phyloP scores from a whole-genome alignment of 768 basidiomycete species.

The Lactarius pseudohatsudake region DNA sequence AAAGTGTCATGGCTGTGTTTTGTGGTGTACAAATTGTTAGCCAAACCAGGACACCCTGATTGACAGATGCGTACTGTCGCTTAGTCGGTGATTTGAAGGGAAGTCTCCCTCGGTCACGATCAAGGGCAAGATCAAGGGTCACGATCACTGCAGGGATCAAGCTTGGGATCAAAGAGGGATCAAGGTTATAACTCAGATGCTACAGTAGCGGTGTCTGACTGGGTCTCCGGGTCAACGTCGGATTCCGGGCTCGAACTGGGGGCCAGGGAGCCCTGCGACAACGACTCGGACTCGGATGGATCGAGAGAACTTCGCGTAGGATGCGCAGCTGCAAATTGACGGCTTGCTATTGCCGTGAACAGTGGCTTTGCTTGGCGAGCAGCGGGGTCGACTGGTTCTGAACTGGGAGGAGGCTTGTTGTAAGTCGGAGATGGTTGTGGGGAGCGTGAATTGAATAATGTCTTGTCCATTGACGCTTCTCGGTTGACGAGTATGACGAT shows the following conservation, averaged over 20 bases:
- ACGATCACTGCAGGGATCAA: too few relatives aligned
- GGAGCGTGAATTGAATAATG: neutral
- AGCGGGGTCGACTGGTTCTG: neutral
- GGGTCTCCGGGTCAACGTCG: neutral
- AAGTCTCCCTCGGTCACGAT: too few relatives aligned
- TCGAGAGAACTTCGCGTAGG: neutral
- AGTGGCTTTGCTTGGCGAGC: neutral
- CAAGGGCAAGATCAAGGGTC: too few relatives aligned
- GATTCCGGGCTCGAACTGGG: neutral
- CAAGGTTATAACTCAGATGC: too few relatives aligned
- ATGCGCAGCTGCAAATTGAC: neutral
- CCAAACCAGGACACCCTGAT: too few relatives aligned
- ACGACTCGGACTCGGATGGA: neutral
- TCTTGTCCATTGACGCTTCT: neutral
- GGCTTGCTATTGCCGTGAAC: neutral
- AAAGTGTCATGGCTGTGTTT: too few relatives aligned
- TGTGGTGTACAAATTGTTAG: too few relatives aligned
- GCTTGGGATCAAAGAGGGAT: too few relatives aligned
- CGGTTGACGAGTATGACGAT: slow-evolving; percentile 4
- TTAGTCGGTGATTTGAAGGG: too few relatives aligned
- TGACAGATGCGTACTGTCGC: too few relatives aligned
- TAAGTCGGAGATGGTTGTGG: neutral
- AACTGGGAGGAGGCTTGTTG: neutral
- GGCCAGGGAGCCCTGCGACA: neutral
- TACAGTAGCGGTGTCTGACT: too few relatives aligned